phyloP scores from a whole-genome alignment of 257 asterid genomes.

The Eucommia ulmoides region DNA sequence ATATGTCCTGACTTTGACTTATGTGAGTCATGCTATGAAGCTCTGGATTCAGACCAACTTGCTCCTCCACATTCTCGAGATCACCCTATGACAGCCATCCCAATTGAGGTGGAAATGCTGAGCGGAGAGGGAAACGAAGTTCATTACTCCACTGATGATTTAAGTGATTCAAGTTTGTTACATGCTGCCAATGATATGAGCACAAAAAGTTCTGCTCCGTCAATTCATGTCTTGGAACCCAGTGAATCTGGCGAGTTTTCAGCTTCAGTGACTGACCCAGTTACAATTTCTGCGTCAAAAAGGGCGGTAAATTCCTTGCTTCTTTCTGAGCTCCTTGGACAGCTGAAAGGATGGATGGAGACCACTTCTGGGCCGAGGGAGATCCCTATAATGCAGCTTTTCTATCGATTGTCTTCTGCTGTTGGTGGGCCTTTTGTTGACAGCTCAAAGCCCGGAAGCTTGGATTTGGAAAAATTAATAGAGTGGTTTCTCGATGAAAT shows the following conservation, averaged over 20 bases:
- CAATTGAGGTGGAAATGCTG: constrained; percentile 85
- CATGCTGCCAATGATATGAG: constrained; percentile 53
- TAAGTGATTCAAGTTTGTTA: constrained; percentile 48
- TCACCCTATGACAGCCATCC: constrained; percentile 93
- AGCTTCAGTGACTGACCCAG: constrained; percentile 68
- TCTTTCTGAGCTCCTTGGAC: constrained; percentile 92
- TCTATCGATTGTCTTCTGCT: constrained; percentile 88
- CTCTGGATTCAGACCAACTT: constrained; percentile 83
- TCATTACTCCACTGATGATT: constrained; percentile 66
- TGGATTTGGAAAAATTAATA: constrained; percentile 74
- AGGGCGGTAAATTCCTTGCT: constrained; percentile 88
- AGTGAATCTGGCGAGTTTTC: constrained; percentile 70
- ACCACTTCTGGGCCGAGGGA: constrained; percentile 80
- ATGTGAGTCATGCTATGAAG: constrained; percentile 95
- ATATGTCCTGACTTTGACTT: constrained; percentile 97
- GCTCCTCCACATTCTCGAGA: constrained; percentile 95
- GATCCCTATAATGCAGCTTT: constrained; percentile 92
- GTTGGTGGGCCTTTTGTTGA: constrained; percentile 88
- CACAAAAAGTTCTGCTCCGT: constrained; percentile 42
- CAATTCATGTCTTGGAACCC: constrained; percentile 73
- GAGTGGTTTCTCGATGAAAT: constrained; percentile 90
- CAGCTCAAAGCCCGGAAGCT: constrained; percentile 50
- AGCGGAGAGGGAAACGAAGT: constrained; percentile 80
- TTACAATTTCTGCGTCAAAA: constrained; percentile 89
- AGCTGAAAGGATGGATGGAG: constrained; percentile 92